A percentile compares a stretch with the other conserved stretches of the same genome.
These are phyloP conservation scores for Torulaspora microellipsoides DNA, from an alignment of 805 yeast species.

Conservation along the genomic window DNA sequence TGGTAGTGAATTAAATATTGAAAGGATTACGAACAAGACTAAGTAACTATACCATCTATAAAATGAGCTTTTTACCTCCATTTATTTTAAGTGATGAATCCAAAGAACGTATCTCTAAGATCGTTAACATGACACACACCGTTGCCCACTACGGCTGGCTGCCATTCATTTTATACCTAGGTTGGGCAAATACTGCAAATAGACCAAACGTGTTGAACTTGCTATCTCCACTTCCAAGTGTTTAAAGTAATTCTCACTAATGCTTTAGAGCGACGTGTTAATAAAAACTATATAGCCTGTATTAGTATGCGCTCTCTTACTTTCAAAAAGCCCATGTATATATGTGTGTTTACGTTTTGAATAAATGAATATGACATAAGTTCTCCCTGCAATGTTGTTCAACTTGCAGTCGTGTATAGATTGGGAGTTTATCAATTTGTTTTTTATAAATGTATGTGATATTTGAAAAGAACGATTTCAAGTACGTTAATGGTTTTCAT, in stretches of 20 bases:
- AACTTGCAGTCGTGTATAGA: no score
- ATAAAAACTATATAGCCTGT: no score
- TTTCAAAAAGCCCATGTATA: constrained; percentile 8
- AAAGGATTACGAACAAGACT: not conserved
- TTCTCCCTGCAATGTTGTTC: no score
- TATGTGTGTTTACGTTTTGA: constrained; percentile 9
- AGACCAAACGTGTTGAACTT: constrained; percentile 70
- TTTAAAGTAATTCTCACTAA: constrained; percentile 11
- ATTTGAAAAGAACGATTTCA: not conserved
- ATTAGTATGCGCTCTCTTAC: no score
- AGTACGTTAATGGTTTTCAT: not conserved
- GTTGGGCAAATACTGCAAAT: constrained; percentile 75
- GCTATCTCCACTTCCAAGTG: constrained; percentile 37
- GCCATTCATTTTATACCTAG: constrained; percentile 89
- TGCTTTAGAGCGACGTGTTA: no score
- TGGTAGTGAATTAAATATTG: not conserved
- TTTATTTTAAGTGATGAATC: constrained; percentile 37
- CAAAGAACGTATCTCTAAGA: constrained; percentile 81
- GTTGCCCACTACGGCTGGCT: constrained; percentile 96
- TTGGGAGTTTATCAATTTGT: no score
- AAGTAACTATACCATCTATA: no score
- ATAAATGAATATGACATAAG: not conserved
- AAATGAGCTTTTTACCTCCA: constrained; percentile 34
- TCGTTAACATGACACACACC: constrained; percentile 78
- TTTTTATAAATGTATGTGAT: no score